Evolutionary conservation across 306 rosid species (phyloP).

Genomic region (Rosa lucieae): DNA sequence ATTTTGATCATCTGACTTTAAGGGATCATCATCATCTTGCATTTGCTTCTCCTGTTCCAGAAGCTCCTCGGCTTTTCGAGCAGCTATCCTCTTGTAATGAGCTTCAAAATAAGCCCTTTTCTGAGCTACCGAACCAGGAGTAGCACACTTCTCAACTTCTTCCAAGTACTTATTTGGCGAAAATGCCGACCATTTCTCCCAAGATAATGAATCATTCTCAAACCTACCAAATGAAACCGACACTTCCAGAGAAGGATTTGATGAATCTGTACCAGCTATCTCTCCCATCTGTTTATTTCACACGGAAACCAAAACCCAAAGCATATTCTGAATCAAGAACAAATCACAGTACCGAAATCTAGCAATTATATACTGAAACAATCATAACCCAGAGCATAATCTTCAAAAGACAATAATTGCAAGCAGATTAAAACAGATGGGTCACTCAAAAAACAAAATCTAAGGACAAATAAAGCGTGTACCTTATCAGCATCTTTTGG

Average conservation of each 20-base stretch:
- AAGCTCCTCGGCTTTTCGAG: conserved; percentile 75
- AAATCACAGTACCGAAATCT: background rate
- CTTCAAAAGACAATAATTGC: conserved; percentile 21
- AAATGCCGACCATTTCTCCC: conserved; percentile 98
- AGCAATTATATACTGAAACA: conserved; percentile 7
- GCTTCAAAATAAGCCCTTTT: conserved; percentile 96
- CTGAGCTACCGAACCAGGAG: conserved; percentile 96
- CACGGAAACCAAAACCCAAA: conserved; percentile 32
- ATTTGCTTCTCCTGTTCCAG: conserved; percentile 59
- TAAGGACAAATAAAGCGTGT: conserved; percentile 29
- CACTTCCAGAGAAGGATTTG: conserved; percentile 65
- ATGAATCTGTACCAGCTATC: conserved; percentile 48
- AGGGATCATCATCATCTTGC: conserved; percentile 35
- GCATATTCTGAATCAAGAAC: conserved; percentile 31
- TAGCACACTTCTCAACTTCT: conserved; percentile 94
- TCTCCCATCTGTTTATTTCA: conserved; percentile 62
- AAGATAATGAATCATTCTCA: conserved; percentile 84
- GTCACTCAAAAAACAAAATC: conserved; percentile 16
- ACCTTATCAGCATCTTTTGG: conserved; percentile 59
- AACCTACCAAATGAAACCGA: conserved; percentile 94
- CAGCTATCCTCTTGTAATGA: conserved; percentile 94
- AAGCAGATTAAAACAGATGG: conserved; percentile 11
- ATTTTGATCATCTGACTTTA: conserved; percentile 43
- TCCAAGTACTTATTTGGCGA: conserved; percentile 92
- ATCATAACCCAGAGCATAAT: conserved; percentile 14